A percentile compares a stretch with the other conserved stretches of the same genome.
These are phyloP conservation scores for Fusarium palustre DNA, from an alignment of 2,329 filamentous ascomycete genomes.

Conservation along the genomic window DNA sequence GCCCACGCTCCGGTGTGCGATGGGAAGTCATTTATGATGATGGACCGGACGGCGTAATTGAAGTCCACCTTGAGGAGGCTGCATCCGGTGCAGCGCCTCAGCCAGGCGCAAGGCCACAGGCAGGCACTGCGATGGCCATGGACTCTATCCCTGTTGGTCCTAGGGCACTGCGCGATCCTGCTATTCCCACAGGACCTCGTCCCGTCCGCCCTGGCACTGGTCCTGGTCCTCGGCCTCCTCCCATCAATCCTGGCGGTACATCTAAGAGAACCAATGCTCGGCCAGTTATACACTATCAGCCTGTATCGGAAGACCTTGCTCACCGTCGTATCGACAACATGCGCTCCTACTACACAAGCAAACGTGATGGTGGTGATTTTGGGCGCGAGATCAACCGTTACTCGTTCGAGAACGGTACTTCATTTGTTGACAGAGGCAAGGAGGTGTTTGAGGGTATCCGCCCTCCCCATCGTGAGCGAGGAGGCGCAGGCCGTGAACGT, in stretches of 20 bases:
- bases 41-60: slow-evolving; percentile 65
- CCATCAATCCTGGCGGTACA: slow-evolving; percentile 34
- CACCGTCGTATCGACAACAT: slow-evolving; percentile 72
- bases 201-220: slow-evolving; percentile 52
- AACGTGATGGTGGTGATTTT: slow-evolving; percentile 56
- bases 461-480: slow-evolving; percentile 65
- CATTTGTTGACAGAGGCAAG: slow-evolving; percentile 77
- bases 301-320: slow-evolving; percentile 73
- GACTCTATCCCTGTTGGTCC: slow-evolving; percentile 56
- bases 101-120: slow-evolving; percentile 25
- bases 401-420: slow-evolving; percentile 75
- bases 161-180: slow-evolving; percentile 45
- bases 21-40: slow-evolving; percentile 81
- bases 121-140: slow-evolving; percentile 39
- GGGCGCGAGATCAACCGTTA: slow-evolving; percentile 72
- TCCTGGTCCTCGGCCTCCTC: slow-evolving; percentile 42
- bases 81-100: slow-evolving; percentile 37
- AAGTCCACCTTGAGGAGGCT: slow-evolving; percentile 63
- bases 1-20: slow-evolving; percentile 55
- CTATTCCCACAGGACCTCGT: slow-evolving; percentile 53
- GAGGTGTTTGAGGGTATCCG: slow-evolving; percentile 76
- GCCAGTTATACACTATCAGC: slow-evolving; percentile 61
- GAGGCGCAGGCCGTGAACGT: slow-evolving; percentile 40
- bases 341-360: slow-evolving; percentile 59
- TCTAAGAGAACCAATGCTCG: slow-evolving; percentile 55